Evolutionary conservation across 2,329 filamentous ascomycete genomes (phyloP).

Genomic region (Aspergillus hiratsukae): DNA sequence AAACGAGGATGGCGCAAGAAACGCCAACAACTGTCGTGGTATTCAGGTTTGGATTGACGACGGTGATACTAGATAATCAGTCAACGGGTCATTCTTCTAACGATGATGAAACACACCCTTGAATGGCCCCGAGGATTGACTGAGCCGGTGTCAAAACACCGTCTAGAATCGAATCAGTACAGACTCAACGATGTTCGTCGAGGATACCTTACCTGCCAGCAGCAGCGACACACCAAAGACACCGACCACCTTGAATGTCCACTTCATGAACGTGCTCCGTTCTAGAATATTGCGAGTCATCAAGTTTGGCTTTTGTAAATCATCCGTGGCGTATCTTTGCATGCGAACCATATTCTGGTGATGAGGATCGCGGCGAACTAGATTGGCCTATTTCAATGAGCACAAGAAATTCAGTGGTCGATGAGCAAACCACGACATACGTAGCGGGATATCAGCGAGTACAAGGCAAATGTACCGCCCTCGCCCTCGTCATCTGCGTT

Average conservation of each 20-base stretch:
- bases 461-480: constrained; percentile 53
- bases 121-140: constrained; percentile 54
- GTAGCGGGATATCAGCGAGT: constrained; percentile 51
- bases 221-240: constrained; percentile 53
- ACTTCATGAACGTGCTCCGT: constrained; percentile 42
- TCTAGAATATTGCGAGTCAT: constrained; percentile 46
- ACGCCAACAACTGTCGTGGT: constrained; percentile 47
- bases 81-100: not conserved
- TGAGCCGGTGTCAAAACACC: constrained; percentile 55
- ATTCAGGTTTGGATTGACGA: constrained; percentile 45
- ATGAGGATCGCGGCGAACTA: constrained; percentile 50
- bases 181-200: not conserved
- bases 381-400: constrained; percentile 40
- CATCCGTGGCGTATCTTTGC: constrained; percentile 42
- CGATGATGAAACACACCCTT: constrained; percentile 32
- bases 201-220: constrained; percentile 37
- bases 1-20: constrained; percentile 50
- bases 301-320: constrained; percentile 42
- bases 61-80: constrained; percentile 29
- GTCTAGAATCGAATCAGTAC: constrained; percentile 27
- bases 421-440: constrained; percentile 24
- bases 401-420: not conserved
- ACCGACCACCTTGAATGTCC: constrained; percentile 48
- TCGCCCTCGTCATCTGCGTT: constrained; percentile 55
- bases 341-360: constrained; percentile 46